Evolutionary conservation across 345 rosid genomes (phyloP).

Genomic region (Corchorus olitorius): DNA sequence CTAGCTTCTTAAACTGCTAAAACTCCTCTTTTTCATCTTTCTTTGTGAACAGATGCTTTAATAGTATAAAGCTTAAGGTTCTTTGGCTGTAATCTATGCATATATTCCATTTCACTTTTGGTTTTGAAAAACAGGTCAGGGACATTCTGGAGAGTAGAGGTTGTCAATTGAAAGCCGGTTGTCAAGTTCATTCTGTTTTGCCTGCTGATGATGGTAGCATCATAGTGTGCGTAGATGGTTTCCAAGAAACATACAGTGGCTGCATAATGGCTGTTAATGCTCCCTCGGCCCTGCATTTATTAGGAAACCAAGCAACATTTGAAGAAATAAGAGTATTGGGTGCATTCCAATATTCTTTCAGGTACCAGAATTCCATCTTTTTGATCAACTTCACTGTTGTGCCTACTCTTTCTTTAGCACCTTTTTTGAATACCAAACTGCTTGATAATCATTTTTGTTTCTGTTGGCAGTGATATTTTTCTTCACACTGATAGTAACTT

Average conservation of each 20-base stretch:
- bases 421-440: no score
- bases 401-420: neutral
- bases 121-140: slow-evolving; percentile 45
- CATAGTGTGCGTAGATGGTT: slow-evolving; percentile 50
- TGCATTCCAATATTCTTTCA: slow-evolving; percentile 77
- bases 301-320: slow-evolving; percentile 68
- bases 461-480: slow-evolving; percentile 63
- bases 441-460: neutral
- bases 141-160: slow-evolving; percentile 58
- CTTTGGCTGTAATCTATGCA: neutral
- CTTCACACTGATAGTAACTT: slow-evolving; percentile 72
- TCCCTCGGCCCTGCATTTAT: slow-evolving; percentile 61
- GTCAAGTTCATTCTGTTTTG: slow-evolving; percentile 51
- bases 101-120: neutral
- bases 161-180: slow-evolving; percentile 56
- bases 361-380: slow-evolving; percentile 38
- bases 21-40: neutral
- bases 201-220: slow-evolving; percentile 36
- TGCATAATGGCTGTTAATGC: slow-evolving; percentile 75
- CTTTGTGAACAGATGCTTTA: no score
- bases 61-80: slow-evolving; percentile 31
- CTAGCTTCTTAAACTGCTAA: neutral
- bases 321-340: slow-evolving; percentile 82
- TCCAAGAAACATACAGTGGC: slow-evolving; percentile 44
- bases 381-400: neutral